Evolutionary conservation across 345 rosid species (phyloP).

Genomic region (Hevea brasiliensis): DNA sequence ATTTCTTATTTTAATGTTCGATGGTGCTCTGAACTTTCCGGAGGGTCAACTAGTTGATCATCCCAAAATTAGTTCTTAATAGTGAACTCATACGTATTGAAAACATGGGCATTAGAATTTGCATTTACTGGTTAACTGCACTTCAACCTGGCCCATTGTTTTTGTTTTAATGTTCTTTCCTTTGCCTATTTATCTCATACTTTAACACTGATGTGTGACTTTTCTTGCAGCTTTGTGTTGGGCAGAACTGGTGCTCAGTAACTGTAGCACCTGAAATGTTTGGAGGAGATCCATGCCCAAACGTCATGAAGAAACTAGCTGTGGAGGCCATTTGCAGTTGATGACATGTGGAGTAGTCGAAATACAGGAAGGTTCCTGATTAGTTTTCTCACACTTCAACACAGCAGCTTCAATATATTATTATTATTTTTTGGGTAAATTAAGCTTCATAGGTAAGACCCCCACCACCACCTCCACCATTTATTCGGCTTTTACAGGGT

Average conservation of each 20-base stretch:
- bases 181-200: not conserved
- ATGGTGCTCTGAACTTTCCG: not conserved
- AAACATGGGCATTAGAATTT: not conserved
- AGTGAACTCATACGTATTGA: not conserved
- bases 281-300: slow-evolving; percentile 95
- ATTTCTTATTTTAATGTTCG: not conserved
- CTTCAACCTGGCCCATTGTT: not conserved
- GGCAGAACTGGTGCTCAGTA: slow-evolving; percentile 84
- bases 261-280: slow-evolving; percentile 94
- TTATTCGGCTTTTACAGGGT: slow-evolving; percentile 45
- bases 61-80: not conserved
- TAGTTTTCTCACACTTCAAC: slow-evolving; percentile 22
- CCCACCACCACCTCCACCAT: slow-evolving; percentile 23
- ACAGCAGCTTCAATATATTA: slow-evolving; percentile 23
- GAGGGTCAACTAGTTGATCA: not conserved
- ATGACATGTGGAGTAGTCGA: slow-evolving; percentile 17
- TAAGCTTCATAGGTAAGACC: slow-evolving; percentile 25
- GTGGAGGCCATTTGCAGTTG: slow-evolving; percentile 87
- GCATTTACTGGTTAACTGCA: not conserved
- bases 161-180: not conserved
- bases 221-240: slow-evolving; percentile 77
- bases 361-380: slow-evolving; percentile 19
- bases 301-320: slow-evolving; percentile 85
- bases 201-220: slow-evolving; percentile 5
- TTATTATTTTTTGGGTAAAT: slow-evolving; percentile 20